phyloP scores from a whole-genome alignment of 768 basidiomycete species.

The Amanita jacksonii region DNA sequence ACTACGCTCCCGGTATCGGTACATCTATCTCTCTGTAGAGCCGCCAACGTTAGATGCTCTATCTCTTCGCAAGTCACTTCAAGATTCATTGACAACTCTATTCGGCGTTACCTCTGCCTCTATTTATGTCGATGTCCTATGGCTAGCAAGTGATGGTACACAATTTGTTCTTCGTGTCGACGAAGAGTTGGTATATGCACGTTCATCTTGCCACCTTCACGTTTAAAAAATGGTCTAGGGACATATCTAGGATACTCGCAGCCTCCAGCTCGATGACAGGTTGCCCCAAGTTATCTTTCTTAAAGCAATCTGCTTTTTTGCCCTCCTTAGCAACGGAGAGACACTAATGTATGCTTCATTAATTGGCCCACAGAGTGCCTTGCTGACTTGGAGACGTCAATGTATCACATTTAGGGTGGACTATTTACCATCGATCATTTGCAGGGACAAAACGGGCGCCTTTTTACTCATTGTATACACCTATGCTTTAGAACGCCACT shows the following conservation, averaged over 20 bases:
- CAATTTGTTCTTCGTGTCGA: constrained; percentile 33
- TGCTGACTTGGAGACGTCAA: too few species aligned
- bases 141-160: constrained; percentile 32
- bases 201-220: neutral
- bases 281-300: too few species aligned
- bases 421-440: too few species aligned
- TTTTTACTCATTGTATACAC: too few species aligned
- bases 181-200: constrained; percentile 24
- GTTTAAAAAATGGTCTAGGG: constrained; percentile 15
- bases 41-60: constrained; percentile 33
- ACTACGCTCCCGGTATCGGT: constrained; percentile 26
- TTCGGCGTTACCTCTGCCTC: constrained; percentile 46
- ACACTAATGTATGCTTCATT: too few species aligned
- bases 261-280: constrained; percentile 24
- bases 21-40: constrained; percentile 34
- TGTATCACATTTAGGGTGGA: too few species aligned
- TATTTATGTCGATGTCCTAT: constrained; percentile 51
- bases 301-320: too few species aligned
- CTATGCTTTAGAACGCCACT: too few species aligned
- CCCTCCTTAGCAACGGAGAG: too few species aligned
- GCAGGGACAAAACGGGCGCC: too few species aligned
- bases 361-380: too few species aligned
- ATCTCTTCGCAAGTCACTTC: constrained; percentile 41
- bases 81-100: constrained; percentile 42
- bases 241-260: constrained; percentile 26